Base-by-base conservation (phyloP, 177 flowering plant genomes). In the Tripterygium wilfordii region DNA sequence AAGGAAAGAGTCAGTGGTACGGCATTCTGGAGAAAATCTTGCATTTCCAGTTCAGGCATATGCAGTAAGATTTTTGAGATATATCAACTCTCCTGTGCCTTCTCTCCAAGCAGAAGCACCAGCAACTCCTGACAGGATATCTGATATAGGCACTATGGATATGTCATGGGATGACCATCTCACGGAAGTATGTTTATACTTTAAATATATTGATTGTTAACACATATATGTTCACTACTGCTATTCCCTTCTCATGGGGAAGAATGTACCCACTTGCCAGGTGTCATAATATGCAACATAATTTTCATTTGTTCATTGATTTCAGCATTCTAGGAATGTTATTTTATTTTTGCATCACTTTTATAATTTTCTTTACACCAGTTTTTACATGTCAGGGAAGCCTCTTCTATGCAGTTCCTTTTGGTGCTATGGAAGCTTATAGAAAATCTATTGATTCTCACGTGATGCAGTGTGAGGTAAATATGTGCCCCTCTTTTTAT, bases 371-470 rank as follows among this genome's bases (percentile, higher is more conserved):
- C n/a, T n/a, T n/a, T n/a, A n/a, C n/a, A n/a, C n/a, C n/a, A 13
- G 23, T 37, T 45, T 25, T 45, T 36, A 14, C 23, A 54, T 60
- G 29, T 54, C 85, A 94, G 99, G 95, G 84, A 55, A 76, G 63
- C 62, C 85, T 89, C 33, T 79, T 94, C 61, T 94, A 85, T 52
- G 48, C 69, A 2, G 79, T 85, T 40, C 80, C 84, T 4, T 42
- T 69, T 47, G 83, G 88, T 63, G 85, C 95, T 15, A 79, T 81
- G 82, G 88, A 68, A 51, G 46, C 58, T n/a, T 94, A 89, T 64
- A 71, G 91, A 59, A 79, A 60, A 49, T 85, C 97, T 39, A 72
- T 87, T 41, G 92, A 78, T 66, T 66, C 81, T 32, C 68, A 63
- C 58, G 44, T 85, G 58, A 42, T 59, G 2, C 69, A 66, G 43